Conservation (phyloP, 345 rosid genomes). For the Salix exigua region DNA sequence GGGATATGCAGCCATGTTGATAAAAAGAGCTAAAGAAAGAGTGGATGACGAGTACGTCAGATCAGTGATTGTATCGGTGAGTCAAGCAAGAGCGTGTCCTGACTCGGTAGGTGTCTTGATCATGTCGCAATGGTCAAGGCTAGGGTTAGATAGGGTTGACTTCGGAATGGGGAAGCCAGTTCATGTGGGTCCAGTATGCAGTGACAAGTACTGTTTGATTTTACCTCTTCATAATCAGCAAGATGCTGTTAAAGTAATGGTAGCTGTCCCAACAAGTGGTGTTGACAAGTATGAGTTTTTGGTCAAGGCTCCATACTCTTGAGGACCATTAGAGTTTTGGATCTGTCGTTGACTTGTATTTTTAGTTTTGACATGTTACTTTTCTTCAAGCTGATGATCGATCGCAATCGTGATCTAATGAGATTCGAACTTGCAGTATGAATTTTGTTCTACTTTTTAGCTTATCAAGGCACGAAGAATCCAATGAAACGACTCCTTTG, state of each 20-base stretch:
- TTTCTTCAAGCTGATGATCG: not conserved
- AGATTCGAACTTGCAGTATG: not conserved
- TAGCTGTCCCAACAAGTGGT: slow-evolving; percentile 65
- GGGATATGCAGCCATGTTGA: slow-evolving; percentile 49
- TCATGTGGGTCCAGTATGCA: slow-evolving; percentile 62
- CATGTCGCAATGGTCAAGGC: slow-evolving; percentile 82
- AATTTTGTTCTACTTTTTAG: not conserved
- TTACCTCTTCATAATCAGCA: slow-evolving; percentile 51
- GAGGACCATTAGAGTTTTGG: slow-evolving; percentile 11
- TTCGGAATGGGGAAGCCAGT: slow-evolving; percentile 70
- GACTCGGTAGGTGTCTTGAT: slow-evolving; percentile 74
- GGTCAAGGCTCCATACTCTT: slow-evolving; percentile 37
- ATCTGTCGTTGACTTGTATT: slow-evolving; percentile 34
- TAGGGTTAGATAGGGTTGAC: slow-evolving; percentile 76
- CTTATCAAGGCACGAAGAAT: not conserved
- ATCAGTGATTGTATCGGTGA: slow-evolving; percentile 58
- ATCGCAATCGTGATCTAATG: not conserved
- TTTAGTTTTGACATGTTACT: slow-evolving; percentile 21
- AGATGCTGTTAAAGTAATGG: slow-evolving; percentile 67
- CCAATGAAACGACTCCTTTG: not conserved
- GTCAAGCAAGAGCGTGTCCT: slow-evolving; percentile 44
- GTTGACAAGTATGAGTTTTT: slow-evolving; percentile 54
- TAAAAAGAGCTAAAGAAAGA: slow-evolving; percentile 62
- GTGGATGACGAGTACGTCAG: slow-evolving; percentile 54
- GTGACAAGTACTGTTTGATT: slow-evolving; percentile 70